Evolutionary conservation across 164 flowering plant species (phyloP).

Genomic region (Hamamelis virginiana): DNA sequence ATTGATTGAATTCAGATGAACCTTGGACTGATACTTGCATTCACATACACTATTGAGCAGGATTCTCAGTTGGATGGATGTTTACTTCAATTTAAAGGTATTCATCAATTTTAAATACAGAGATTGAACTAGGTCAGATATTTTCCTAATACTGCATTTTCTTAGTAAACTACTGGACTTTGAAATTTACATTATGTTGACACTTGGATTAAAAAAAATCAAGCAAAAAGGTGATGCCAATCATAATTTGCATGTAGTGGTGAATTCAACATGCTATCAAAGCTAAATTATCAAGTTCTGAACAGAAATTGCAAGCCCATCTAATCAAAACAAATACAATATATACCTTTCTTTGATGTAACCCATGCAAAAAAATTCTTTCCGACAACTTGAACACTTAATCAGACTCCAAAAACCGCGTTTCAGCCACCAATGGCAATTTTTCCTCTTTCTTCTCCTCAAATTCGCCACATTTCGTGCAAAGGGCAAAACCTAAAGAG

Average conservation of each 20-base stretch:
- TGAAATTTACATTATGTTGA: background rate
- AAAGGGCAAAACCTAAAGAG: conserved; percentile 49
- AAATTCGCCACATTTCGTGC: conserved; percentile 27
- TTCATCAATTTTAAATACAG: no score
- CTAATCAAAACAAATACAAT: background rate
- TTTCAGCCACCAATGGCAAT: conserved; percentile 66
- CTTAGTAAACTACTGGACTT: background rate
- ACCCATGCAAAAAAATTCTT: conserved; percentile 50
- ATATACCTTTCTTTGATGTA: conserved; percentile 58
- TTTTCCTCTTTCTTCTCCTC: conserved; percentile 35
- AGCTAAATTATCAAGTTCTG: background rate
- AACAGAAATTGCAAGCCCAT: background rate
- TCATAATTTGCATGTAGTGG: background rate
- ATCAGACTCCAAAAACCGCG: conserved; percentile 28
- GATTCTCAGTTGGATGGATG: no score
- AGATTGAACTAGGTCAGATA: no score
- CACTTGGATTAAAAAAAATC: no score
- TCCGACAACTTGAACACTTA: conserved; percentile 56
- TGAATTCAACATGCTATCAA: background rate
- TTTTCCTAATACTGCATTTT: background rate
- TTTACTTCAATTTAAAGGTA: no score
- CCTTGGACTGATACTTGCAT: no score
- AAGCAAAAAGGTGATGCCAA: background rate
- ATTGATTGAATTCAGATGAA: no score
- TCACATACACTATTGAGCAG: no score